Evolutionary conservation across 768 basidiomycete species (phyloP), one percentile per base, ranked within the genome.

Genomic region (Pleurotus salmoneostramineus): DNA sequence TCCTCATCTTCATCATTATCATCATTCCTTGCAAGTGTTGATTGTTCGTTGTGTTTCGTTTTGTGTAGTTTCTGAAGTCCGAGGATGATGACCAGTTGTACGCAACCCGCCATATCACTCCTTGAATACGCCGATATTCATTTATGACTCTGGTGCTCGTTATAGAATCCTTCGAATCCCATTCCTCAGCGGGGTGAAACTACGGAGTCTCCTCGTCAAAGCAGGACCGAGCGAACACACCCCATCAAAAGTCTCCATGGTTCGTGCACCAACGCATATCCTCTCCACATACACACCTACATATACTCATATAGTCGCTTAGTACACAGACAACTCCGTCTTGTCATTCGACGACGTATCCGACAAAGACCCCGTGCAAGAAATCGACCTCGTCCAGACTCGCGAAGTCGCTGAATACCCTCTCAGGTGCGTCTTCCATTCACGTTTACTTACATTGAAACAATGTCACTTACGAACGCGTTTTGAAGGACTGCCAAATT

Each of bases 81-180:
- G 95, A 97, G 62, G 89, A 89, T 35, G 95, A 96, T 71, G 94
- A 95, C 66, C 89, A 93, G 70, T 71, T 97, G 91, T 92, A 70
- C 64, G 78, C 60, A 33, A 15, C 34, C 27, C 17, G 15, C 17
- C 8, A 42, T 11, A 11, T 51, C 33, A 44, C 7, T 40, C 50
- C 8, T 32, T 43, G 3, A 49, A 32, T 21, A 32, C 15, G 17
- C 27, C 10, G 17, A 56, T 46, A 12, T n/a, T 17, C 10, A 40
- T n/a, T 12, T 21, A 43, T 32, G 15, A n/a, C 31, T n/a, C n/a
- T n/a, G 21, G 21, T 27, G 21, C 21, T 27, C 5, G 15, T 31
- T 50, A 52, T 56, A 93, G 91, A 64, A 92, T 93, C 62, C 71
- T 94, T 52, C 89, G 88, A 50, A 69, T 97, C 31, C 94, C 95